Conservation (phyloP, 169 alveolate species). For the Plasmodium blacklocki region DNA sequence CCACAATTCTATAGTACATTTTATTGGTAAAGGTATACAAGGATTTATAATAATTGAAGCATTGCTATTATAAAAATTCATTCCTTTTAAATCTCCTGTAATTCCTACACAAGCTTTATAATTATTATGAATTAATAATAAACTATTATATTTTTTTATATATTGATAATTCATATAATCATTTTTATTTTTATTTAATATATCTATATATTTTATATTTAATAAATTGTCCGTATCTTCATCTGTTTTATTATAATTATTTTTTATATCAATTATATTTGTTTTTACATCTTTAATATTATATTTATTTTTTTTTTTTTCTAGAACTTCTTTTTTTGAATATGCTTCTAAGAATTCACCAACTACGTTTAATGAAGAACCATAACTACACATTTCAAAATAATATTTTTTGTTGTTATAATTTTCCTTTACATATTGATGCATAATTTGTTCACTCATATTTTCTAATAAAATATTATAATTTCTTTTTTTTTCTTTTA, state of each 20-base stretch:
- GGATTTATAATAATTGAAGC: conserved; percentile 37
- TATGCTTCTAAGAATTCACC: conserved; percentile 1
- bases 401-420: conserved; percentile 44
- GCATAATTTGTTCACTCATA: conserved; percentile 31
- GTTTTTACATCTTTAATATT: not conserved
- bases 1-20: conserved; percentile 64
- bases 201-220: conserved; percentile 8
- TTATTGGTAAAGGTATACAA: conserved; percentile 17
- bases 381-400: conserved; percentile 40
- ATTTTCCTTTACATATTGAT: conserved; percentile 38
- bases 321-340: not conserved
- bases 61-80: conserved; percentile 20
- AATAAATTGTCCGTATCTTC: conserved; percentile 9
- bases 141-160: conserved; percentile 1
- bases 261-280: not conserved
- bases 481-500: conserved; percentile 55
- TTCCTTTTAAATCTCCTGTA: conserved; percentile 70
- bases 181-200: conserved; percentile 36
- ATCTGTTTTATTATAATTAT: not conserved
- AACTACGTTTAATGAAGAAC: conserved; percentile 15
- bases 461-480: conserved; percentile 28
- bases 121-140: conserved; percentile 36
- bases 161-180: conserved; percentile 29
- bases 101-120: conserved; percentile 38
- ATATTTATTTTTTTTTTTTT: not conserved